These are phyloP conservation scores for Zygoascus sp. DNA, from an alignment of 1,139 yeast species.

Conservation along the genomic window DNA sequence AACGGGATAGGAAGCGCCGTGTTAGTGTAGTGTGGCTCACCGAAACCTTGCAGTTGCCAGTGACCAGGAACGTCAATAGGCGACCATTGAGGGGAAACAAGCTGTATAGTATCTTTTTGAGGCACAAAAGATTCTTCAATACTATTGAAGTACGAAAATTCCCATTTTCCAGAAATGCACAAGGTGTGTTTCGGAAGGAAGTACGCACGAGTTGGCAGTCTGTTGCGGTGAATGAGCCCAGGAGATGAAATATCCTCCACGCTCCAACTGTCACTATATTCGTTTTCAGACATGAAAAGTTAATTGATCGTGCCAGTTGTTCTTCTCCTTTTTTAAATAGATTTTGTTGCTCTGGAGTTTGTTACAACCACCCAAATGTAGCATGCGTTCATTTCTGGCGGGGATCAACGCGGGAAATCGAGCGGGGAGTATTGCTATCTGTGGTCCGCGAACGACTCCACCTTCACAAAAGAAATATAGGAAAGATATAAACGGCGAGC, in stretches of 20 bases:
- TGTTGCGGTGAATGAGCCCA: constrained; percentile 15
- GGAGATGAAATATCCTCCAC: constrained; percentile 10
- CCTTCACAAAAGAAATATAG: neutral
- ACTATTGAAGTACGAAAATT: constrained; percentile 26
- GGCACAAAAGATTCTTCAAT: constrained; percentile 26
- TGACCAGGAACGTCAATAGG: constrained; percentile 34
- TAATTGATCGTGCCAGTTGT: neutral
- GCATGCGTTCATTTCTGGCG: neutral
- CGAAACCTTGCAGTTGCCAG: constrained; percentile 38
- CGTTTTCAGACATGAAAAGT: neutral
- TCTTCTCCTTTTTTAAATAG: neutral
- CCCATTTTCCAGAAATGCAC: constrained; percentile 34
- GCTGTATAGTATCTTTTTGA: neutral
- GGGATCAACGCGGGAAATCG: neutral
- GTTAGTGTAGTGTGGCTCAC: constrained; percentile 37
- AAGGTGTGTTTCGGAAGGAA: constrained; percentile 21
- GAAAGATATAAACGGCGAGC: neutral
- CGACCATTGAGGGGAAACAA: constrained; percentile 10
- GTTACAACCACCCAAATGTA: neutral
- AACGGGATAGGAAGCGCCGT: constrained; percentile 34
- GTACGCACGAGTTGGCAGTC: constrained; percentile 22
- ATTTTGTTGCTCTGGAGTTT: neutral
- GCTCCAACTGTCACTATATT: neutral
- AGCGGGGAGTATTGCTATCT: neutral
- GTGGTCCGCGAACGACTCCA: neutral